A percentile compares a stretch with the other conserved stretches of the same genome.
phyloP scores from a whole-genome alignment of 2,329 filamentous ascomycete genomes.

The Neoarthrinium moseri region DNA sequence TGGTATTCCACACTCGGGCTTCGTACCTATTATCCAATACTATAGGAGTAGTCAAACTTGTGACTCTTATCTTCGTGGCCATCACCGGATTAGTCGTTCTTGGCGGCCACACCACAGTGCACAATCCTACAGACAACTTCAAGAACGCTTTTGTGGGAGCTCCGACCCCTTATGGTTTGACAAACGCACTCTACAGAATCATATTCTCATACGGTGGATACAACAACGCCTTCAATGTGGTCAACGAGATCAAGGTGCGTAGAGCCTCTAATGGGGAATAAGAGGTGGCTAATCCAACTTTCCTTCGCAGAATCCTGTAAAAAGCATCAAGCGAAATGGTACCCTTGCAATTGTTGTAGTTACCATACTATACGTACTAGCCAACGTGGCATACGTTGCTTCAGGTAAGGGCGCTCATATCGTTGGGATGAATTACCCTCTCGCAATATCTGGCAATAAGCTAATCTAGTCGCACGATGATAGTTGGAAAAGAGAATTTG shows the following conservation, averaged over 20 bases:
- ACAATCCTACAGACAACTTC: constrained; percentile 44
- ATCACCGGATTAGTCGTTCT: constrained; percentile 50
- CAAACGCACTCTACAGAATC: constrained; percentile 57
- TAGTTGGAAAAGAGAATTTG: constrained; percentile 54
- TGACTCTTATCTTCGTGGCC: constrained; percentile 48
- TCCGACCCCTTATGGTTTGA: constrained; percentile 31
- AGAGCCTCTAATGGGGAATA: no score
- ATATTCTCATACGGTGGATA: constrained; percentile 59
- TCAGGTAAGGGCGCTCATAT: constrained; percentile 40
- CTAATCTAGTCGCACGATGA: no score
- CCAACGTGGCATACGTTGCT: constrained; percentile 61
- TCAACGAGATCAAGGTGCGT: constrained; percentile 55
- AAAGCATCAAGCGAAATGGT: constrained; percentile 49
- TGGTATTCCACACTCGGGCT: constrained; percentile 44
- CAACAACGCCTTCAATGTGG: constrained; percentile 60
- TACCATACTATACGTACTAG: constrained; percentile 54
- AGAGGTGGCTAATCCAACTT: no score
- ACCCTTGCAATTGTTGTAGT: constrained; percentile 50
- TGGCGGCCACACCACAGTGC: constrained; percentile 43
- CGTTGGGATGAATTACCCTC: no score
- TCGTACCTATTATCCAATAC: constrained; percentile 43
- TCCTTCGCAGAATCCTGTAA: constrained; percentile 53
- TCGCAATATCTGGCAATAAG: no score
- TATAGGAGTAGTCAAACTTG: constrained; percentile 47
- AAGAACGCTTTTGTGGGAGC: constrained; percentile 42